Base-by-base conservation (phyloP, 2,329 filamentous ascomycete genomes). In the Fusarium hainanense region DNA sequence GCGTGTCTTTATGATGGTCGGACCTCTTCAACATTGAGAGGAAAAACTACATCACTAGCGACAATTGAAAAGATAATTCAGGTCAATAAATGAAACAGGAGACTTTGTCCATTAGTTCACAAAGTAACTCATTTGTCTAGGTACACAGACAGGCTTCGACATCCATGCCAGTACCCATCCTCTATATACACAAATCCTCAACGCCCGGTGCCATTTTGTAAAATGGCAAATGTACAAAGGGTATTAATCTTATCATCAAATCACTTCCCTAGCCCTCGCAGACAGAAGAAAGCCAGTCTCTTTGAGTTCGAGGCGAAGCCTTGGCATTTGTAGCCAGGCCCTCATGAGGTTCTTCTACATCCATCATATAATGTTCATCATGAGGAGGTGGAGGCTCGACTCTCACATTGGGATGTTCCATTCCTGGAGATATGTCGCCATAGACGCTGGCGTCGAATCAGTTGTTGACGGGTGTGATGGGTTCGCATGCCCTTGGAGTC, bases 321-420 rank as follows among this genome's bases (percentile, higher is more conserved):
- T 11, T 27, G 9, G 1, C 27, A 27, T 27, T 2, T 27, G 27
- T 18, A 16, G 27, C 27, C 27, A 30, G 71, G 20, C 79, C 78
- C 23, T 80, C 77, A 7, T 63, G 77, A 51, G 70, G 65, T 57
- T 81, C 79, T 54, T 81, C 79, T 21, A 77, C 48, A 57, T 79
- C 79, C 78, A 80, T 80, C 75, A 77, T 78, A 16, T 78, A 78
- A 37, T 82, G 79, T 27, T 80, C 82, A 27, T 78, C 79, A 58
- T 81, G 80, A 8, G 70, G 65, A 13, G 76, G 70, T 16, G 73
- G 73, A 18, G 69, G 58, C 34, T 77, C 69, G 14, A 60, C 47
- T 23, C 42, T 62, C 25, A 58, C 32, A 23, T 59, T 59, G 18
- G 54, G 40, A 20, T 64, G 61, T 16, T 72, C 64, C 46, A 70